A percentile compares a stretch with the other conserved stretches of the same genome.
Evolutionary conservation across 2,329 filamentous ascomycete species (phyloP).

Genomic region (Paracamarosporium sp.): DNA sequence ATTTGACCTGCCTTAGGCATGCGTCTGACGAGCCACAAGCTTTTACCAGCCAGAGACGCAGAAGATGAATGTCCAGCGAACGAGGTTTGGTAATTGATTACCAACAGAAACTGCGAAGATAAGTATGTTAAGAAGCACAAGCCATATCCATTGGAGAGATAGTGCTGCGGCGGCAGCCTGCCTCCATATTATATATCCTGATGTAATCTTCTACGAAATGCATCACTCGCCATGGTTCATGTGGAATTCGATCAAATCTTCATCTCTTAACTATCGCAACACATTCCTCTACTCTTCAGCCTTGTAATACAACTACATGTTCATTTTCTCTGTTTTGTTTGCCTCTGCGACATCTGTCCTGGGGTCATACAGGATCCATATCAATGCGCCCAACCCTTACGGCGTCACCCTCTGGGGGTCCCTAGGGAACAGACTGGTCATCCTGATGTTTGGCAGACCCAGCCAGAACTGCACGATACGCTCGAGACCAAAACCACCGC

Average conservation of each 20-base stretch:
- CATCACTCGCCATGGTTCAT: too few species aligned
- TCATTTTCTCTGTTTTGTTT: too few species aligned
- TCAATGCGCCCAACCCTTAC: slow-evolving; percentile 24
- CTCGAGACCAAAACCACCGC: slow-evolving; percentile 71
- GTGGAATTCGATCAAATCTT: too few species aligned
- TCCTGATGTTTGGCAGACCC: slow-evolving; percentile 67
- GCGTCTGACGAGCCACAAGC: neutral
- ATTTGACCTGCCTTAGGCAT: neutral
- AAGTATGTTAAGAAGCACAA: neutral
- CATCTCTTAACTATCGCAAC: neutral
- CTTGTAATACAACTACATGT: neutral
- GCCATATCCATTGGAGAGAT: too few species aligned
- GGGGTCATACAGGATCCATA: neutral
- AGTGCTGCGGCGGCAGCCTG: too few species aligned
- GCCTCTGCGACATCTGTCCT: neutral
- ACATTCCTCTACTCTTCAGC: neutral
- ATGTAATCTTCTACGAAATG: too few species aligned
- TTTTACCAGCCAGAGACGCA: neutral
- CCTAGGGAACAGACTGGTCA: slow-evolving; percentile 68
- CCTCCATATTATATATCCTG: too few species aligned
- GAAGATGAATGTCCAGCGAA: too few species aligned
- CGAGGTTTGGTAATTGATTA: neutral
- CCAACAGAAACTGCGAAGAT: too few species aligned
- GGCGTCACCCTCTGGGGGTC: slow-evolving; percentile 64
- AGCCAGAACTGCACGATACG: slow-evolving; percentile 72